A percentile compares a stretch with the other conserved stretches of the same genome.
These are phyloP conservation scores for Meyerozyma guilliermondii DNA, from an alignment of 1,139 yeast species.

Conservation along the genomic window DNA sequence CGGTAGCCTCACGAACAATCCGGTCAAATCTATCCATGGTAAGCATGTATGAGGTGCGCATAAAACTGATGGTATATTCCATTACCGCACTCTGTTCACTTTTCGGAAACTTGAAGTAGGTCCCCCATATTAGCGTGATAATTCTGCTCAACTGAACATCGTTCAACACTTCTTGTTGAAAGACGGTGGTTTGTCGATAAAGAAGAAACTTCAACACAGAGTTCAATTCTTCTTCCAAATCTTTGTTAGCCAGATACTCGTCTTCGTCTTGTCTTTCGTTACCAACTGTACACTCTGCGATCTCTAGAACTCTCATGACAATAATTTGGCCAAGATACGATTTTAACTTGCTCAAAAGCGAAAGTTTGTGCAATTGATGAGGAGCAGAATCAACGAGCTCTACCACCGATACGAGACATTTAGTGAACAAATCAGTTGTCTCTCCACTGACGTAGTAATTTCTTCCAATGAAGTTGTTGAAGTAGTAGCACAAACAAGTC, in stretches of 20 bases:
- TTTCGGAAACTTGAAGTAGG: conserved; percentile 17
- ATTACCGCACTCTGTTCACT: conserved; percentile 11
- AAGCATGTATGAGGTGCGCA: conserved; percentile 33
- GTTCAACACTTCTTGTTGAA: conserved; percentile 27
- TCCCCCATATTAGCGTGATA: conserved; percentile 28
- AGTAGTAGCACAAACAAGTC: conserved; percentile 17
- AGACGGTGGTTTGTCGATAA: conserved; percentile 40
- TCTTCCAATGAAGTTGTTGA: conserved; percentile 14
- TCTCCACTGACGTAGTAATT: conserved; percentile 19
- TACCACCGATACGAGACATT: conserved; percentile 28
- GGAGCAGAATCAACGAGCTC: conserved; percentile 19
- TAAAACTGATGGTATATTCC: conserved; percentile 31
- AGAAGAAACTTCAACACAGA: conserved; percentile 28
- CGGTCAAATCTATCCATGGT: conserved; percentile 21
- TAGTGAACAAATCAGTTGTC: conserved; percentile 23
- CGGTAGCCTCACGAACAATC: conserved; percentile 8
- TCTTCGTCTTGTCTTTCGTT: conserved; percentile 2
- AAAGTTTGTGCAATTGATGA: conserved; percentile 5
- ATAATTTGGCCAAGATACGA: conserved; percentile 26
- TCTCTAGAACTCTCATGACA: conserved; percentile 20
- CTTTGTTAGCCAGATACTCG: conserved; percentile 6
- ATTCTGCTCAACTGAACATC: conserved; percentile 27
- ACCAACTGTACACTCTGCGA: conserved; percentile 12
- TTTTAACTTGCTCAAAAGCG: conserved; percentile 15
- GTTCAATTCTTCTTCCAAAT: conserved; percentile 12